Base-by-base conservation (phyloP, 2,329 filamentous ascomycete genomes). In the Eutypella sp. region DNA sequence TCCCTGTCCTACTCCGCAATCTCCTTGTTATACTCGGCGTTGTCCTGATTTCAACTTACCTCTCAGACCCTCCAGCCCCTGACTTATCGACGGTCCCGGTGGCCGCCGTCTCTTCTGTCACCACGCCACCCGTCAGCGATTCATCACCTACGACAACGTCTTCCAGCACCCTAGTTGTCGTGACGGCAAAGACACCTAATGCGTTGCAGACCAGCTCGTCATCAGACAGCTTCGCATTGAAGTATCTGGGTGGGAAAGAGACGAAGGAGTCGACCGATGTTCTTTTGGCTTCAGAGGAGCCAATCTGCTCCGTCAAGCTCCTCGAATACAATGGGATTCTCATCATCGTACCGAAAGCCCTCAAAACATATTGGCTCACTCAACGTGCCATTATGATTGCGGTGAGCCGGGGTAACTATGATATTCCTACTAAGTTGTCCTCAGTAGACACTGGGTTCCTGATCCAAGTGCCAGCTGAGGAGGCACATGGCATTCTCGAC, bases 401-500 rank as follows among this genome's bases (percentile, higher is more conserved):
- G 20, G 75, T 81, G 20, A 73, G 70, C 34, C 73, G 78, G 37
- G 73, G 68, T 4, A 67, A 70, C 13, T 56, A 67, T 27, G 62
- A 65, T 29, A 67, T 82, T 40, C 70, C 73, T 44, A 75, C 74
- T 22, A 73, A 72, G 52, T 66, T 75, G 37, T 70, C 68, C 5
- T 66, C 68, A 13, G 67, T 72, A 6, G 67, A 76, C 10, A 70
- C 78, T 23, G 76, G 76, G 4, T 70, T 81, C 33, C 54, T 78
- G 16, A 68, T 81, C 20, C 70, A 75, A 47, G 69, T 84, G 23
- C 67, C 73, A 4, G 67, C 66, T 23, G 70, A 71, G 22, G 79
- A 85, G 48, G 76, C 79, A 5, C 66, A 79, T 49, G 82, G 81
- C 25, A 61, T 78, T 31, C 62, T 85, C 42, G 78, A 78, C 44